These are phyloP conservation scores for Penicillium psychrosexuale DNA, from an alignment of 2,329 filamentous ascomycete genomes.

Conservation along the genomic window DNA sequence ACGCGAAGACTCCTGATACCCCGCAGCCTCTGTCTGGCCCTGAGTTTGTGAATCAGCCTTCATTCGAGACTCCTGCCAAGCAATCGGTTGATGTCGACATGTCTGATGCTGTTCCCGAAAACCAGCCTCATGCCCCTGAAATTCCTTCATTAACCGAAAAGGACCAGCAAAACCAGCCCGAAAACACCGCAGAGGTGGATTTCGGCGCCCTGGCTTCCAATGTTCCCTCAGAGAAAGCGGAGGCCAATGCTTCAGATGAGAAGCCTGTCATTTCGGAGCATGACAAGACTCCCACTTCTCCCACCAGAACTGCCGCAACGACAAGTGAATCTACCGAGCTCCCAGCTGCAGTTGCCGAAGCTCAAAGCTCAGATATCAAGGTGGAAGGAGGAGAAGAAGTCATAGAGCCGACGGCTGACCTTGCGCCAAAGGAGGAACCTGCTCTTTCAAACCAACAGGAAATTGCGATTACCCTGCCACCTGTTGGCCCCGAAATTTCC, in stretches of 20 bases:
- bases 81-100: conserved; percentile 21
- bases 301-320: not conserved
- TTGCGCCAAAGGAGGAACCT: conserved; percentile 1
- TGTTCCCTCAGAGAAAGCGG: conserved; percentile 7
- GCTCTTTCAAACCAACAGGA: not conserved
- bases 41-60: conserved; percentile 18
- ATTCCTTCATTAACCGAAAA: not conserved
- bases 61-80: conserved; percentile 14
- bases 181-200: not conserved
- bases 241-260: not conserved
- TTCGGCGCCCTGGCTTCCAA: conserved; percentile 19
- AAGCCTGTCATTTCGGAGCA: not conserved
- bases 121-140: conserved; percentile 7
- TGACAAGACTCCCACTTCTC: not conserved
- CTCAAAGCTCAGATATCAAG: conserved; percentile 2
- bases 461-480: not conserved
- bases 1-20: conserved; percentile 46
- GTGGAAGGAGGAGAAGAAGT: not conserved
- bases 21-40: conserved; percentile 30
- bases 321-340: not conserved
- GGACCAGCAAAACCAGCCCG: conserved; percentile 2
- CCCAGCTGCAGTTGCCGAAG: conserved; percentile 3
- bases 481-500: not conserved
- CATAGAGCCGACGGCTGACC: not conserved
- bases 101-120: conserved; percentile 16